A percentile compares a stretch with the other conserved stretches of the same genome.
Evolutionary conservation across 2,329 filamentous ascomycete genomes (phyloP).

Genomic region (Aspergillus nomiae): DNA sequence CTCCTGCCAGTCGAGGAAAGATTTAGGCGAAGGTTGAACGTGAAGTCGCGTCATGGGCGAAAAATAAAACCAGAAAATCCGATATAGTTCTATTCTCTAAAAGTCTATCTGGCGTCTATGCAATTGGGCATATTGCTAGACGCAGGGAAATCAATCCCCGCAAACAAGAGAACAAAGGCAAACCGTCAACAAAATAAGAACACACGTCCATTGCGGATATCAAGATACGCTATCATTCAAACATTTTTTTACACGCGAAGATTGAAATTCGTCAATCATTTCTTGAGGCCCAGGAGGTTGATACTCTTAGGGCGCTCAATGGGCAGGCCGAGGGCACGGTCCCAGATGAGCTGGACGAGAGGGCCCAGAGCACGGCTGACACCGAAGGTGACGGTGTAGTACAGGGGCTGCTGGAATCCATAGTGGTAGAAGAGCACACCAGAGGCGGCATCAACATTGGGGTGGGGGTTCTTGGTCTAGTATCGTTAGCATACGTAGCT

Average conservation of each 20-base stretch:
- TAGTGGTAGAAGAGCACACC: conserved; percentile 98
- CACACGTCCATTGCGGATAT: neutral
- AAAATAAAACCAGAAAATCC: neutral
- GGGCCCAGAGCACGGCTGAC: conserved; percentile 76
- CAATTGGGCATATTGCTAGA: neutral
- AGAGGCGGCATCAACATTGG: conserved; percentile 91
- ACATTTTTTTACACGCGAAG: neutral
- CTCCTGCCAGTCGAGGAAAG: neutral
- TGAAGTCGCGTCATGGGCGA: neutral
- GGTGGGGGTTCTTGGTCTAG: conserved; percentile 91
- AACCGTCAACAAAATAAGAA: neutral
- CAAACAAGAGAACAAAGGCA: neutral
- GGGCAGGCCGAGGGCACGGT: conserved; percentile 86
- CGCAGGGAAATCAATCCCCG: neutral
- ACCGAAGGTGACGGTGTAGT: conserved; percentile 77
- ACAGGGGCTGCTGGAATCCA: conserved; percentile 94
- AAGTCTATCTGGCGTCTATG: neutral
- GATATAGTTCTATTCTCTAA: neutral
- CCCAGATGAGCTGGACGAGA: conserved; percentile 93
- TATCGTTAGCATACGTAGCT: conserved; percentile 13
- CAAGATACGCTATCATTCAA: conserved; percentile 1
- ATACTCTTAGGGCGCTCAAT: conserved; percentile 99
- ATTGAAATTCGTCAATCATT: conserved; percentile 40
- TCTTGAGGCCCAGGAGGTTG: conserved; percentile 82
- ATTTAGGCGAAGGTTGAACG: neutral